A percentile compares a stretch with the other conserved stretches of the same genome.
Evolutionary conservation across 208 protist genomes (phyloP).

Genomic region (Herpetomonas samuelpessoai): DNA sequence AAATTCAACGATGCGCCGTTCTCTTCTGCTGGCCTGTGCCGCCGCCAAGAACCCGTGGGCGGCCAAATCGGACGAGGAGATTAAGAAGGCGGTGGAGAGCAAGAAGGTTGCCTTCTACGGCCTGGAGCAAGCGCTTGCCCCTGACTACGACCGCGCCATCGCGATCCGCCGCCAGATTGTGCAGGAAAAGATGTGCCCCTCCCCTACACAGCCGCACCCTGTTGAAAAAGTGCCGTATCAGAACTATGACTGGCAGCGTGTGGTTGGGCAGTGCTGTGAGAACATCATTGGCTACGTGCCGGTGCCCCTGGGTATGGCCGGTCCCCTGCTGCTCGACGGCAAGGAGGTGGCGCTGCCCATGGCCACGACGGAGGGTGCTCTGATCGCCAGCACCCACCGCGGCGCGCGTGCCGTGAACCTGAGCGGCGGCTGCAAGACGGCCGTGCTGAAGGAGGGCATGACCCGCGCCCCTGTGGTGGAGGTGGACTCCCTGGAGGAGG

Average conservation of each 20-base stretch:
- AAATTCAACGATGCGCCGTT: slow-evolving; percentile 20
- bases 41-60: slow-evolving; percentile 41
- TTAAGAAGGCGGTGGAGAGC: slow-evolving; percentile 60
- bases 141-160: slow-evolving; percentile 89
- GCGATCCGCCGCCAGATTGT: slow-evolving; percentile 81
- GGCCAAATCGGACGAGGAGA: slow-evolving; percentile 59
- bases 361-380: slow-evolving; percentile 98
- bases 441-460: slow-evolving; percentile 95
- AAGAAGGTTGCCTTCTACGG: slow-evolving; percentile 86
- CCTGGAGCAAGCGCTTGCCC: slow-evolving; percentile 77
- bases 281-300: slow-evolving; percentile 97
- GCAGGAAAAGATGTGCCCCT: slow-evolving; percentile 36
- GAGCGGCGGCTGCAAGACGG: slow-evolving; percentile 87
- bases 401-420: slow-evolving; percentile 94
- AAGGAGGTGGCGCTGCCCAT: slow-evolving; percentile 91
- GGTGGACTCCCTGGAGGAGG: slow-evolving; percentile 71
- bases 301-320: slow-evolving; percentile 94
- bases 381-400: slow-evolving; percentile 96
- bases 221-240: slow-evolving; percentile 84
- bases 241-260: slow-evolving; percentile 86
- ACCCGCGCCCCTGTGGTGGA: slow-evolving; percentile 95
- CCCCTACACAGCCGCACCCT: slow-evolving; percentile 21
- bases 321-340: slow-evolving; percentile 94
- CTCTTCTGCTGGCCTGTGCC: slow-evolving; percentile 18
- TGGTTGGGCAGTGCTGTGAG: slow-evolving; percentile 95